Conservation (phyloP, 208 protist genomes). For the Sergeia podlipaevii region DNA sequence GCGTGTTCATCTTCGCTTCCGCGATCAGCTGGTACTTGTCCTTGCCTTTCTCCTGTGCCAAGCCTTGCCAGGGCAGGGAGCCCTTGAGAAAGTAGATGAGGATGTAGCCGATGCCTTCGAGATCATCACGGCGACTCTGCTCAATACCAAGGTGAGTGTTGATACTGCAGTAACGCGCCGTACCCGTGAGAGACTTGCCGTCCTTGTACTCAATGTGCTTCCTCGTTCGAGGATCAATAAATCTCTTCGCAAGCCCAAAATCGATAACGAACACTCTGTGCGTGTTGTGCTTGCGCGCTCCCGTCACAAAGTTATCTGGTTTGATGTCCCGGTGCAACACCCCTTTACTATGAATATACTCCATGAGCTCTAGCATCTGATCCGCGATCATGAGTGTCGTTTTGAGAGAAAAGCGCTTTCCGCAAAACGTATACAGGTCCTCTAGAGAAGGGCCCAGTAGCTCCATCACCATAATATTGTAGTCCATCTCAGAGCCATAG, state of each 20-base stretch:
- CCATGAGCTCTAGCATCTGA: slow-evolving; percentile 88
- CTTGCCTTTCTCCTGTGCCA: slow-evolving; percentile 96
- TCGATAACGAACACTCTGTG: slow-evolving; percentile 97
- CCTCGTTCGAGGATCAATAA: slow-evolving; percentile 96
- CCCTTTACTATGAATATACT: slow-evolving; percentile 92
- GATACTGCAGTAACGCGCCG: slow-evolving; percentile 98
- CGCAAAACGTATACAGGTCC: slow-evolving; percentile 91
- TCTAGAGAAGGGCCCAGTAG: slow-evolving; percentile 90
- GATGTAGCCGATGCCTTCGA: slow-evolving; percentile 98
- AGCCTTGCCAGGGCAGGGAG: slow-evolving; percentile 98
- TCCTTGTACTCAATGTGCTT: slow-evolving; percentile 99
- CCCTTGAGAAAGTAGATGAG: slow-evolving; percentile 99
- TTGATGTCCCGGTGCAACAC: slow-evolving; percentile 95
- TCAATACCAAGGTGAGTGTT: slow-evolving; percentile 99
- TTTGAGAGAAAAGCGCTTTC: slow-evolving; percentile 86
- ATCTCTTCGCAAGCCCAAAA: slow-evolving; percentile 99
- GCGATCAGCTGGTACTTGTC: slow-evolving; percentile 99
- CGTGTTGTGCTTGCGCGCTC: slow-evolving; percentile 81
- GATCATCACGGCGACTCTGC: slow-evolving; percentile 96
- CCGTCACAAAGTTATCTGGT: slow-evolving; percentile 95
- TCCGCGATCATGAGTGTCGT: slow-evolving; percentile 92
- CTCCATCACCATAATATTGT: slow-evolving; percentile 94
- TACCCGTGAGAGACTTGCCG: slow-evolving; percentile 99
- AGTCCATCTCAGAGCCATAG: slow-evolving; percentile 89
- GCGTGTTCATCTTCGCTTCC: slow-evolving; percentile 96